Evolutionary conservation across 495 filamentous ascomycete genomes (phyloP), one percentile per base, ranked within the genome.

Genomic region (Neurospora terricola): DNA sequence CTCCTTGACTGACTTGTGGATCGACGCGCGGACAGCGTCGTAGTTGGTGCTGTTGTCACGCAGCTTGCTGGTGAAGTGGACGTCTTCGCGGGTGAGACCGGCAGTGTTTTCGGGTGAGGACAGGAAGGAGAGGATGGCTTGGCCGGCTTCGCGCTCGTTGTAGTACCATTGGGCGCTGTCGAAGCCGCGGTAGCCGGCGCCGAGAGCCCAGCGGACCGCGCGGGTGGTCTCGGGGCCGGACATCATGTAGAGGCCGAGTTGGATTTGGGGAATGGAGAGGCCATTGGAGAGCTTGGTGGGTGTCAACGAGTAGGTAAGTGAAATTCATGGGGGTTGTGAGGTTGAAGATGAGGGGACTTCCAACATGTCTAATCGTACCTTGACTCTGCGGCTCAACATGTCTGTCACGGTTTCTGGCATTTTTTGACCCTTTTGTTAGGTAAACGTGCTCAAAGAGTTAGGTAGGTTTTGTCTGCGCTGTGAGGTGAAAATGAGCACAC

Each of bases 11-110:
- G 85, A 89, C 74, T 85, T 78, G 18, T 81, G 83, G 69, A 93
- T 88, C 5, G 87, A 85, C 42, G 76, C 80, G 68, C 88, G 86
- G 30, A 89, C 89, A 9, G 79, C 76, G 12, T 89, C 83, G 76
- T 91, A 92, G 10, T 83, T 82, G 5, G 82, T 83, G 74, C 73
- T 75, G 76, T 91, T 90, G 70, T 78, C 84, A 34, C 83, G 82
- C 21, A 93, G 81, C 78, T 93, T 93, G 62, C 87, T 87, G 2
- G 91, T 93, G 80, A 89, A 92, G 78, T 89, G 88, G 73, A 93
- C 82, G 74, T 92, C 86, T 27, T 87, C 83, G 11, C 91, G 84
- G 36, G 83, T 82, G 14, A 91, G 78, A 12, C 77, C 79, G 3
- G 81, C 74, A 3, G 76, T 81, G 48, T 88, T 87, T 2, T 76